A percentile compares a stretch with the other conserved stretches of the same genome.
These are phyloP conservation scores for Beauveria medogensis DNA, from an alignment of 2,329 filamentous ascomycete genomes.

Conservation along the genomic window DNA sequence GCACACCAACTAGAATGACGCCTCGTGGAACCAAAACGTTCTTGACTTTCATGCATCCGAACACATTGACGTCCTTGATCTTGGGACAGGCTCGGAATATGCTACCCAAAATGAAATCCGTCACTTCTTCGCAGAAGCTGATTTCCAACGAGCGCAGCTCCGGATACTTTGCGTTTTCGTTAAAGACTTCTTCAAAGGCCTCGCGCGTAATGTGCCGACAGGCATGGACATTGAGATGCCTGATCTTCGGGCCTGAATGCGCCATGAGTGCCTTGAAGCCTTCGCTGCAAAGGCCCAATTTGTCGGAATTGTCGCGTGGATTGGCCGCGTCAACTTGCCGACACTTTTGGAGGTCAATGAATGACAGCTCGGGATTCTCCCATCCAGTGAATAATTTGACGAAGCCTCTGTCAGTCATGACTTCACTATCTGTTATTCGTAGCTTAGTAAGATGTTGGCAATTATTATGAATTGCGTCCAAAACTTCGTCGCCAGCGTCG, in stretches of 20 bases:
- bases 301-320: conserved; percentile 56
- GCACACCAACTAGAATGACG: conserved; percentile 49
- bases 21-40: conserved; percentile 45
- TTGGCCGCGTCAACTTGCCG: conserved; percentile 66
- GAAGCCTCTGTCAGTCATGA: conserved; percentile 69
- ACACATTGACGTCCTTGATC: conserved; percentile 51
- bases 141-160: conserved; percentile 65
- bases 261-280: conserved; percentile 77
- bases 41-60: conserved; percentile 57
- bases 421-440: conserved; percentile 69
- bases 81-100: conserved; percentile 59
- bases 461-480: conserved; percentile 61
- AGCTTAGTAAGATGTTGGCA: conserved; percentile 67
- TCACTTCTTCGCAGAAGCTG: conserved; percentile 64
- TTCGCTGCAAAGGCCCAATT: conserved; percentile 64
- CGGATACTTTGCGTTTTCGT: conserved; percentile 51
- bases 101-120: conserved; percentile 53
- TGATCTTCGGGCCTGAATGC: conserved; percentile 64
- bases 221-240: conserved; percentile 67
- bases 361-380: conserved; percentile 62
- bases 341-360: conserved; percentile 68
- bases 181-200: conserved; percentile 70
- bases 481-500: conserved; percentile 58
- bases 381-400: conserved; percentile 65
- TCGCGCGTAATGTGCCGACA: conserved; percentile 71